A percentile compares a stretch with the other conserved stretches of the same genome.
These are phyloP conservation scores for Verticillium zaregamsianum DNA, from an alignment of 2,329 filamentous ascomycete genomes.

Conservation along the genomic window DNA sequence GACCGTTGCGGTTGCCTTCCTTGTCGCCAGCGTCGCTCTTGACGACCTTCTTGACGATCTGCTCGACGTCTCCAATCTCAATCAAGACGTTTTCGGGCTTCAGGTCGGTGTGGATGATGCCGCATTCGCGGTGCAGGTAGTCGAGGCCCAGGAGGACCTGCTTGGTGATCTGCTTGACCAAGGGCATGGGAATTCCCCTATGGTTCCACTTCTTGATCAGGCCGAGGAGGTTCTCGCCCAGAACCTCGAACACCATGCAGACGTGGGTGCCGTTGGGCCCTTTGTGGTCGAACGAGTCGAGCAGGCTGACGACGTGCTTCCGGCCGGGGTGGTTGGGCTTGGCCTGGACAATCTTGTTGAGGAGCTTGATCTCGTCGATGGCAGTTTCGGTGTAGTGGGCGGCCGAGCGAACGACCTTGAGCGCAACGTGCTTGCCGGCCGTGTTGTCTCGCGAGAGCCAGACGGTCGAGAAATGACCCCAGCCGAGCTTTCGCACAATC, in stretches of 20 bases:
- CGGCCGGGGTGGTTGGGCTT: conserved; percentile 93
- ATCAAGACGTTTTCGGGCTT: conserved; percentile 98
- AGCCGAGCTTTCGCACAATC: conserved; percentile 91
- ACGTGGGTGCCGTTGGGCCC: conserved; percentile 95
- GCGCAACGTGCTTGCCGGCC: conserved; percentile 87
- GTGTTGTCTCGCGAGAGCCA: conserved; percentile 80
- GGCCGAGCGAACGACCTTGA: conserved; percentile 96
- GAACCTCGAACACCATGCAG: conserved; percentile 98
- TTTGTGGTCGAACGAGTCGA: conserved; percentile 97
- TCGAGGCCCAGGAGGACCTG: conserved; percentile 94
- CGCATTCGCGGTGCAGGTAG: conserved; percentile 95
- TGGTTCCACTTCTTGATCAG: conserved; percentile 99
- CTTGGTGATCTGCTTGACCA: conserved; percentile 98
- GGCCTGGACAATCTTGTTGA: conserved; percentile 93
- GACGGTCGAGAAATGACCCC: conserved; percentile 99
- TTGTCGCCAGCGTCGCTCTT: conserved; percentile 73
- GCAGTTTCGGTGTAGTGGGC: conserved; percentile 99
- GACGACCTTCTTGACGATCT: conserved; percentile 95
- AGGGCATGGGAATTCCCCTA: conserved; percentile 88
- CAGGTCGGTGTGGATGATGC: conserved; percentile 96
- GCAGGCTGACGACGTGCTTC: conserved; percentile 89
- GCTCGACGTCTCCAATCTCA: conserved; percentile 97
- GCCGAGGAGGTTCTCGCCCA: conserved; percentile 91
- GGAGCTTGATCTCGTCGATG: conserved; percentile 96
- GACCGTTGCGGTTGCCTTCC: conserved; percentile 87